Conservation (phyloP, 163 green algal species). For the Volvox carteri region DNA sequence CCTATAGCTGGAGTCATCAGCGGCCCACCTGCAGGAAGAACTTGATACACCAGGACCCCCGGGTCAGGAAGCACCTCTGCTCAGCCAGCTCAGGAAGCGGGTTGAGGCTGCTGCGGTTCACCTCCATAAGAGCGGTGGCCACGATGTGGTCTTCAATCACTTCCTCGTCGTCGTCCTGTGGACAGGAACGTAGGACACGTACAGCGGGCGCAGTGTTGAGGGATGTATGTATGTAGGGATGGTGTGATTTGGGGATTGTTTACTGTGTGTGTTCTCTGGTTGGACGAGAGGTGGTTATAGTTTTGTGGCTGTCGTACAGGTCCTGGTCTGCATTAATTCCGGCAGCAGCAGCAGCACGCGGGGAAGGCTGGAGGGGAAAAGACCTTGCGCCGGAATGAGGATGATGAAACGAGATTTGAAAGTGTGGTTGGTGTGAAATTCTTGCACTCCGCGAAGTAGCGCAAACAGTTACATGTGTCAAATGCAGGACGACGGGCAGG, state of each 20-base stretch:
- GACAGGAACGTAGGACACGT: not conserved
- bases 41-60: slow-evolving; percentile 43
- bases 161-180: slow-evolving; percentile 31
- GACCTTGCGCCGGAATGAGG: no score
- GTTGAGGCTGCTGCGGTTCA: slow-evolving; percentile 24
- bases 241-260: not conserved
- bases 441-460: no score
- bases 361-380: no score
- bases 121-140: not conserved
- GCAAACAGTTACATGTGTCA: no score
- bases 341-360: no score
- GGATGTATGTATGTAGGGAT: not conserved
- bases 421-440: no score
- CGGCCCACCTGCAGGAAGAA: slow-evolving; percentile 37
- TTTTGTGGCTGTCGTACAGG: no score
- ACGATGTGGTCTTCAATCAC: not conserved
- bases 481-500: no score
- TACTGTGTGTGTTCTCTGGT: not conserved
- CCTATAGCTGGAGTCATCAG: no score
- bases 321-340: no score
- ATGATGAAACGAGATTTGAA: no score
- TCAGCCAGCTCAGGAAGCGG: not conserved
- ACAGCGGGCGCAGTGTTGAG: not conserved
- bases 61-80: slow-evolving; percentile 2
- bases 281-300: not conserved